Evolutionary conservation across 495 filamentous ascomycete species (phyloP), one percentile per base, ranked within the genome.

Genomic region (Aspergillus haitiensis): DNA sequence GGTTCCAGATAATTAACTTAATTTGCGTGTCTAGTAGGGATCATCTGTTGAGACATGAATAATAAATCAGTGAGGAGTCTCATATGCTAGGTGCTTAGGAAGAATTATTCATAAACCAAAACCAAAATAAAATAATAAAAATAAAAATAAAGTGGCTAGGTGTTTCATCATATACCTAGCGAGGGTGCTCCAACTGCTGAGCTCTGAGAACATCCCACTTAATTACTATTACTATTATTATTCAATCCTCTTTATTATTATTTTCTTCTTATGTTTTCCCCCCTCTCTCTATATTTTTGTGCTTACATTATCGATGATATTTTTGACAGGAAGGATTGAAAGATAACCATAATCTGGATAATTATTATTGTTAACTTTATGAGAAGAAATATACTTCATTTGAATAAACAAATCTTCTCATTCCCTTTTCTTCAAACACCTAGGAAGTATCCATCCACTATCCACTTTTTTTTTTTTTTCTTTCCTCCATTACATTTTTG

Each of bases 141-240:
- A 48, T 33, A 27, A 27, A 27, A 27, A 27, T 27, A 27, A 27
- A 27, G 3, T 27, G 15, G 44, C 36, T 57, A 57, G 55, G n/a
- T 37, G 55, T 57, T 57, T 57, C 55, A 57, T 49, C 55, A 37
- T 57, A 16, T 33, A 57, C 44, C 36, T 56, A 48, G 54, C 33
- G 40, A 37, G 27, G 37, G 21, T 45, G 15, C 52, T 33, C 39
- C 37, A 55, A 32, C 36, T 55, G 3, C 21, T 27, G 1, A 27
- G 21, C 21, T 27, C 1, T 27, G 1, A 27, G 21, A 3, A 27
- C 21, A 27, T 46, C 7, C 42, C 16, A 40, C 37, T 40, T 40
- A 46, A 46, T 13, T n/a, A 5, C 15, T 46, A 27, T 27, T 27
- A 27, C 21, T 27, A 27, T 27, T 27, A 27, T 46, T 46, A n/a